These are phyloP conservation scores for Geotrichum histeridarum DNA, from an alignment of 1,139 yeast species.

Conservation along the genomic window DNA sequence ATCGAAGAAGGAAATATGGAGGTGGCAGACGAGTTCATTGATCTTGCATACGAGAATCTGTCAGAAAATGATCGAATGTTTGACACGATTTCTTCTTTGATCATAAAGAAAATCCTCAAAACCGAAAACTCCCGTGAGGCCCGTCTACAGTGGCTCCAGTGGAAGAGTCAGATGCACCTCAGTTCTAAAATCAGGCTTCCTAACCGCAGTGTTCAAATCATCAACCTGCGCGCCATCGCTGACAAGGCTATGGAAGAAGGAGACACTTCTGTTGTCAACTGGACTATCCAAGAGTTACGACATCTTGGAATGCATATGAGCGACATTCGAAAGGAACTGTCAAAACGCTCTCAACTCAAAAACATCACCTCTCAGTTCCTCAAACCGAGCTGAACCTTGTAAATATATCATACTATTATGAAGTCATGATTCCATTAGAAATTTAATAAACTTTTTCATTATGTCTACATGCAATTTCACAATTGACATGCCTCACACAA, in stretches of 20 bases:
- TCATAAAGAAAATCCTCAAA: constrained; percentile 13
- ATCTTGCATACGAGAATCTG: constrained; percentile 13
- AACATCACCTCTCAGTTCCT: constrained; percentile 2
- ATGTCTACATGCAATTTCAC: background rate
- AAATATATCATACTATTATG: too few species aligned
- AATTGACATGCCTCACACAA: background rate
- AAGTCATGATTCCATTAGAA: too few species aligned
- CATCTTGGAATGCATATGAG: constrained; percentile 18
- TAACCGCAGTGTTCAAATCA: constrained; percentile 1
- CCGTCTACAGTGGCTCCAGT: constrained; percentile 18
- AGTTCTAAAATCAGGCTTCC: constrained; percentile 12
- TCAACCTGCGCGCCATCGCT: constrained; percentile 15
- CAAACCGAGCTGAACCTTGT: background rate
- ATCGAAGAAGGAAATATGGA: constrained; percentile 18
- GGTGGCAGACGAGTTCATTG: constrained; percentile 19
- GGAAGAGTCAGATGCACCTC: constrained; percentile 12
- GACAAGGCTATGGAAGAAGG: constrained; percentile 19
- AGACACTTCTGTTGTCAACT: constrained; percentile 12
- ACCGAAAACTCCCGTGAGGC: constrained; percentile 15
- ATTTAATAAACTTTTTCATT: background rate
- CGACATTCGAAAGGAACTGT: constrained; percentile 18
- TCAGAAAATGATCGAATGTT: constrained; percentile 8
- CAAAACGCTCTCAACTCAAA: constrained; percentile 1
- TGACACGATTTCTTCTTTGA: constrained; percentile 12
- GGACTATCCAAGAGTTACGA: constrained; percentile 18